A percentile compares a stretch with the other conserved stretches of the same genome.
Evolutionary conservation across 345 rosid genomes (phyloP).

Genomic region (Aurinia saxatilis): DNA sequence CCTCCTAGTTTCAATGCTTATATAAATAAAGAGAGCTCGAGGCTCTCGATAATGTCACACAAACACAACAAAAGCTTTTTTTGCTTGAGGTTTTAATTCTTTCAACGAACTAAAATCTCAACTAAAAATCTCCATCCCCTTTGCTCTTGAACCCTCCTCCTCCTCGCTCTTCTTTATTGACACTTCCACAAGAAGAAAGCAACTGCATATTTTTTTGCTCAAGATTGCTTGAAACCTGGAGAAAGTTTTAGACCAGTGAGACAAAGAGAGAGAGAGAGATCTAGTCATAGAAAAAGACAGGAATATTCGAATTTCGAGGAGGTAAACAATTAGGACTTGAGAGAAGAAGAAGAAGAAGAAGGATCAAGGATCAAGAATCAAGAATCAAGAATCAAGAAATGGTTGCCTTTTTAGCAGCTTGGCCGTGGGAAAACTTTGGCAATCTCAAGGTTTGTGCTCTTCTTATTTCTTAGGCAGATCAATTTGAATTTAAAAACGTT

Average conservation of each 20-base stretch:
- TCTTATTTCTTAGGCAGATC: neutral
- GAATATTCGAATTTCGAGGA: neutral
- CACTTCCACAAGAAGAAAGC: slow-evolving; percentile 13
- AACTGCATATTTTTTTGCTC: neutral
- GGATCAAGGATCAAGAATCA: too few relatives aligned
- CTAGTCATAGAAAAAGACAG: neutral
- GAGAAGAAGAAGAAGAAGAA: neutral
- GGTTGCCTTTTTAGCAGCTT: slow-evolving; percentile 60
- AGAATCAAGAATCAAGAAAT: slow-evolving; percentile 21
- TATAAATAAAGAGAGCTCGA: slow-evolving; percentile 21
- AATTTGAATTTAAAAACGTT: neutral
- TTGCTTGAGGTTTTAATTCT: slow-evolving; percentile 8
- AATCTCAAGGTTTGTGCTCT: slow-evolving; percentile 52
- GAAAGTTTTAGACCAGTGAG: slow-evolving; percentile 9
- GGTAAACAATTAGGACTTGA: neutral
- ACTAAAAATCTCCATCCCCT: neutral
- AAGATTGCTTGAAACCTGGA: slow-evolving; percentile 8
- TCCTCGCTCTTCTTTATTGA: neutral
- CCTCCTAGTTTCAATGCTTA: slow-evolving; percentile 16
- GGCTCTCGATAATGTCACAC: slow-evolving; percentile 15
- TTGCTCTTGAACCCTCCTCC: too few relatives aligned
- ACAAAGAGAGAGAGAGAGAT: slow-evolving; percentile 4
- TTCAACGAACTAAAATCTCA: slow-evolving; percentile 9
- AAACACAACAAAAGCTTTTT: slow-evolving; percentile 8
- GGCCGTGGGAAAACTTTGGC: slow-evolving; percentile 94